Conservation (phyloP, 2,329 filamentous ascomycete species). For the Leptodontidium sp. region DNA sequence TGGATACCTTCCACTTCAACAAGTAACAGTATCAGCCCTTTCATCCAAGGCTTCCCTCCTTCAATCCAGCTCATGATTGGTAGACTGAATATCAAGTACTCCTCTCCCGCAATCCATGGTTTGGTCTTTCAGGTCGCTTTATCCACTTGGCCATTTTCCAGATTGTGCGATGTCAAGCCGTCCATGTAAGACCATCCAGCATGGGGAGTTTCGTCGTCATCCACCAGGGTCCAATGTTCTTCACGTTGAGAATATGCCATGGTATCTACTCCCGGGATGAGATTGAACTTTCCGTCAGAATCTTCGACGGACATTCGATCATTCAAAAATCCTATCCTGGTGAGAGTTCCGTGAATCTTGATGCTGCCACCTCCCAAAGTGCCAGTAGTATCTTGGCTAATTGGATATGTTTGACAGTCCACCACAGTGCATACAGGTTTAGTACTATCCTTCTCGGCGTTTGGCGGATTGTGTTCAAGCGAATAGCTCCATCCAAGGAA, state of each 20-base stretch:
- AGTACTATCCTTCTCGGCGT: neutral
- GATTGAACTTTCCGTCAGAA: neutral
- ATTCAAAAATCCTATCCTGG: neutral
- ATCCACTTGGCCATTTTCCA: neutral
- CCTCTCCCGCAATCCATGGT: neutral
- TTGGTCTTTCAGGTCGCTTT: neutral
- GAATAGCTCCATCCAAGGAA: constrained; percentile 7
- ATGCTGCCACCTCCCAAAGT: neutral
- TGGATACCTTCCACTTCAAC: neutral
- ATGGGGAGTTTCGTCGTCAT: neutral
- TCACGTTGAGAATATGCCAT: neutral
- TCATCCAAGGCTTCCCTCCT: neutral
- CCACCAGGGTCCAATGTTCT: neutral
- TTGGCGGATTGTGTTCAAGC: neutral
- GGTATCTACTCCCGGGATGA: neutral
- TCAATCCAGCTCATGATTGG: constrained; percentile 5
- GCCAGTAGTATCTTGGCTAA: neutral
- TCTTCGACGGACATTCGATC: constrained; percentile 1
- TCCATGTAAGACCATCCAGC: neutral
- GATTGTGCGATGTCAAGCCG: neutral
- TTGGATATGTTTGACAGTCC: neutral
- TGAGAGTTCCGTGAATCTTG: neutral
- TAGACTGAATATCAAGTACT: neutral
- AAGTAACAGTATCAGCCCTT: neutral
- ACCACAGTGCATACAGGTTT: neutral